phyloP scores from a whole-genome alignment of 208 protist species.

The Leishmania mexicana region DNA sequence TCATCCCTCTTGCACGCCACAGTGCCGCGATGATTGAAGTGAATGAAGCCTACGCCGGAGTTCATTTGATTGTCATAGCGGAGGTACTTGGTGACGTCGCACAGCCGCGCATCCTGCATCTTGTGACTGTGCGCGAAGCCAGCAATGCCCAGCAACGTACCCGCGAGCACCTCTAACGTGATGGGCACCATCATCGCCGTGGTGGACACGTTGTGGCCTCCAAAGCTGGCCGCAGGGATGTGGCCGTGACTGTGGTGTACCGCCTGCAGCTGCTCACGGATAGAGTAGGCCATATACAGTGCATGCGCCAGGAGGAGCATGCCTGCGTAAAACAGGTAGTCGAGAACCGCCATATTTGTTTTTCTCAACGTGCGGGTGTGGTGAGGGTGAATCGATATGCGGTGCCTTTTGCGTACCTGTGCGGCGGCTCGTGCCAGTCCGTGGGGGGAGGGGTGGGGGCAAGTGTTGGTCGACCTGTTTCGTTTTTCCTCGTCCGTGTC shows the following conservation, averaged over 20 bases:
- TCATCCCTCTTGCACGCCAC: slow-evolving; percentile 34
- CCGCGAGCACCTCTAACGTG: slow-evolving; percentile 36
- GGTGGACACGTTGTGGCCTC: slow-evolving; percentile 13
- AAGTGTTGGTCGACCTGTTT: not conserved
- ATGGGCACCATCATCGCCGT: slow-evolving; percentile 38
- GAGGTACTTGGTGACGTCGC: slow-evolving; percentile 55
- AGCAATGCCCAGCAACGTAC: slow-evolving; percentile 46
- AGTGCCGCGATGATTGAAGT: slow-evolving; percentile 89
- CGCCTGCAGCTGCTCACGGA: slow-evolving; percentile 72
- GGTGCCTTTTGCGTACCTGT: not conserved
- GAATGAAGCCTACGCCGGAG: slow-evolving; percentile 77
- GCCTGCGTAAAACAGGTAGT: slow-evolving; percentile 57
- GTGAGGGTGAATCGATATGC: not conserved
- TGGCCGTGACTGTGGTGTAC: slow-evolving; percentile 40
- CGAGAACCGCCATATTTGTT: slow-evolving; percentile 8
- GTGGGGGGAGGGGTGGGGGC: not conserved
- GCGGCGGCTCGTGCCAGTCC: not conserved
- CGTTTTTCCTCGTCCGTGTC: not conserved
- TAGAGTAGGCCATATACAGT: slow-evolving; percentile 62
- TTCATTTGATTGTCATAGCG: slow-evolving; percentile 72
- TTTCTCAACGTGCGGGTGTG: not conserved
- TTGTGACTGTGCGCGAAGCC: slow-evolving; percentile 51
- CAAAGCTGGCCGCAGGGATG: slow-evolving; percentile 13
- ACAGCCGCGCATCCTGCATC: slow-evolving; percentile 61
- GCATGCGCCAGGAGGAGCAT: slow-evolving; percentile 62